Base-by-base conservation (phyloP, 2,329 filamentous ascomycete species). In the Aspergillus fructus region DNA sequence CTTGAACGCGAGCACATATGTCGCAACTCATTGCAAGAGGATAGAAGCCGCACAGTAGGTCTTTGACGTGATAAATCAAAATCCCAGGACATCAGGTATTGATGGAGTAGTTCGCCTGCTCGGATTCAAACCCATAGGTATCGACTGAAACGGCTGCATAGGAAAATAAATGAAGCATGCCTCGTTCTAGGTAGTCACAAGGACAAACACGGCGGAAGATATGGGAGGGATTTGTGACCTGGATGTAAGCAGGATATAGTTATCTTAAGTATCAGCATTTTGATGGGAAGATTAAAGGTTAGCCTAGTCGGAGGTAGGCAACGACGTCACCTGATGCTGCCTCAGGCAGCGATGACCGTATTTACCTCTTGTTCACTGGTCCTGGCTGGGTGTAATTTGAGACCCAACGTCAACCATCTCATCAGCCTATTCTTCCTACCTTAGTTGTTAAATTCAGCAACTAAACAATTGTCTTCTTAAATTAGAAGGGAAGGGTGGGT, bases 11-110 rank as follows among this genome's bases (percentile, higher is more conserved):
- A 62, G 71, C 74, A 72, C 89, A 91, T 71, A 89, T 83, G 71
- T 86, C 82, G 78, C 89, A 91, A 69, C 84, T 84, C 86, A 90
- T 89, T 59, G 69, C 76, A 73, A 64, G 56, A 41, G 53, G 41
- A 62, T 52, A 40, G 40, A 34, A 53, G 48, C 48, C 34, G 27
- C 59, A 49, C 39, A 45, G 42, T 52, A 30, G 46, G 24, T 21
- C 17, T 27, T 53, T 45, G 46, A 21, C n/a, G 50, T 37, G n/a
- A 50, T 53, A 42, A 58, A 51, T 60, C 48, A 59, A 49, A 65
- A 58, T 62, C 65, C 62, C 65, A 69, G 66, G 61, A 59, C 63
- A 53, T 59, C 43, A 55, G 47, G 37, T 51, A 54, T 56, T 23
- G 39, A 53, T 56, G 41, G 4, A 59, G 33, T 54, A 45, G 50